Percentiles rank a stretch among this genome's conserved stretches.
Evolutionary conservation across 2,329 filamentous ascomycete genomes (phyloP).

Genomic region (Botrytis squamosa): DNA sequence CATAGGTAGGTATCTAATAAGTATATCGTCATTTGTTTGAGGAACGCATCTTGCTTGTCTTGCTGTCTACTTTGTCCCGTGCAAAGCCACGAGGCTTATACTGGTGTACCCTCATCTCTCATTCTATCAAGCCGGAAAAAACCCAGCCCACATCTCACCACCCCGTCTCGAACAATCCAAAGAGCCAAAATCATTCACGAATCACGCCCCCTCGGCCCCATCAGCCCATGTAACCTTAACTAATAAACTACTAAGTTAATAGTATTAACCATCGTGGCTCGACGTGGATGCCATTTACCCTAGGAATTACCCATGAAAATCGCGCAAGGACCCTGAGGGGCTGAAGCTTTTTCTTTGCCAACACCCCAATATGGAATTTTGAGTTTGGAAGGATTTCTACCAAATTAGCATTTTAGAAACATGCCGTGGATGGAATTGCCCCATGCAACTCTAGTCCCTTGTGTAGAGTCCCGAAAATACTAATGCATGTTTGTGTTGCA

Average conservation of each 20-base stretch:
- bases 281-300: not conserved
- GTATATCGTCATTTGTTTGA: not conserved
- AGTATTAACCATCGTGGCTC: not conserved
- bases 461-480: not conserved
- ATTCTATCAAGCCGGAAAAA: not conserved
- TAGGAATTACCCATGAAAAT: not conserved
- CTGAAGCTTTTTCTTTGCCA: not conserved
- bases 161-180: not conserved
- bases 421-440: not conserved
- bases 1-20: not conserved
- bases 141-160: not conserved
- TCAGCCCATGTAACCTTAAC: slow-evolving; percentile 7
- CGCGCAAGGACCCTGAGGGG: slow-evolving; percentile 7
- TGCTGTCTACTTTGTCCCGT: not conserved
- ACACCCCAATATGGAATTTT: not conserved
- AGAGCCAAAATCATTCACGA: not conserved
- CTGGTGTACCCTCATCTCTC: not conserved
- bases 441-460: not conserved
- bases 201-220: not conserved
- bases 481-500: not conserved
- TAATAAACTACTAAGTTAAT: too few relatives aligned
- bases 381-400: not conserved
- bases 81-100: not conserved
- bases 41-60: not conserved
- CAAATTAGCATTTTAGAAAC: not conserved